Base-by-base conservation (phyloP, 495 filamentous ascomycete species). In the Astrocystis sublimbata region DNA sequence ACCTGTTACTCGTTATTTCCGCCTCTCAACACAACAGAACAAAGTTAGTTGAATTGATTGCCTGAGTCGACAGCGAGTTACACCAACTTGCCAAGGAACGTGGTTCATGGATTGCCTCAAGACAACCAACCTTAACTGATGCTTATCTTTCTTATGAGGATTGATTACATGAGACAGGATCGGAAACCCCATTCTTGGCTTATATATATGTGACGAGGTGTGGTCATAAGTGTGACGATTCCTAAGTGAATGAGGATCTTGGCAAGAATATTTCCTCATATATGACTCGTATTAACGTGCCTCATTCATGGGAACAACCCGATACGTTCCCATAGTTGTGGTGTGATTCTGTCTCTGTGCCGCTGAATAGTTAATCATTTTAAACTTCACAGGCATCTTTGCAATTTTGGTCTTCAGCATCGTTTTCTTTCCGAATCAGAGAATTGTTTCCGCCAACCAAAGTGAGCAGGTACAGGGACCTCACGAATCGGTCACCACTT, bases 251-350 rank as follows among this genome's bases (percentile, higher is more conserved):
- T 28, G 43, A n/a, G n/a, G n/a, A n/a, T n/a, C 28, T 47, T 47
- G 43, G 43, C 43, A 47, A 47, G 46, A 49, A 28, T n/a, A n/a
- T 26, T 31, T 49, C 24, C 12, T 49, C n/a, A 6, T 7, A 15
- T 49, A 23, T 49, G 46, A 49, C 46, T 49, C 46, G 46, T 17
- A 15, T 31, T 30, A 49, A 30, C 24, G n/a, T 49, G 13, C 46
- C 46, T 49, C 46, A 49, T 49, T 26, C 46, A 23, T 49, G 46
- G 46, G 38, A 8, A 7, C 28, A 17, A 31, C n/a, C 10, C 13
- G 15, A 49, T 47, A 47, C n/a, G n/a, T n/a, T n/a, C 43, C 43
- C 43, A 47, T 47, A 47, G n/a, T 49, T 49, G 15, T 49, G 46
- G 46, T n/a, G 46, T 49, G 46, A 49, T 49, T 49, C 13, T 8